Base-by-base conservation (phyloP, 1,284 basidiomycete genomes). In the Hymenochaete sp. region DNA sequence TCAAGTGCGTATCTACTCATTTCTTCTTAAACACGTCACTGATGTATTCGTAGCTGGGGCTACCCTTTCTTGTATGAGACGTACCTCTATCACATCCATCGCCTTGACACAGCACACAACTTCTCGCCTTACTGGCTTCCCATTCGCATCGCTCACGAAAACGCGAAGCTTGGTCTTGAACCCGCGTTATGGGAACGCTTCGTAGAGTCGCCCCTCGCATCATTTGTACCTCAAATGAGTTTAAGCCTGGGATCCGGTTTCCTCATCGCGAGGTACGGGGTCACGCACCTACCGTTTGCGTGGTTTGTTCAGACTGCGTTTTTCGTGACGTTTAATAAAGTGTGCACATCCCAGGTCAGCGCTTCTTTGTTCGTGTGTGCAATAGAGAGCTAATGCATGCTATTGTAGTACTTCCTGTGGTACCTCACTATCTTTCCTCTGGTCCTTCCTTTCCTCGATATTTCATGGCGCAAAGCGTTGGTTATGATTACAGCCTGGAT, bases 111-210 rank as follows among this genome's bases (percentile, higher is more conserved):
- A 59, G 81, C 93, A 44, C 96, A 98, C 67, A 99, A 99, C 63
- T 98, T 99, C 64, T 92, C 91, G 11, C 88, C 93, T 0, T 97
- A 98, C 67, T 98, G 96, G 64, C 92, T 98, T 61, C 78, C 86
- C 35, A 93, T 86, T 28, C 98, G 98, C 62, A 77, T 98, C 38
- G 77, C 73, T n/a, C 32, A n/a, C 5, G 53, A 52, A 8, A 46
- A 59, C 52, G 42, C 62, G 5, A 22, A 49, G 14, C 18, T 32
- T 5, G 26, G 24, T 32, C 48, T 44, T 13, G 26, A 38, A 3
- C 38, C 25, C n/a, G 66, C 78, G 2, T 38, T 75, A 4, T 67
- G 67, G 67, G 66, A 60, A 29, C 57, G 57, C 16, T 45, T 79
- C 8, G 60, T 79, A 9, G 66, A 73, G 8, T 85, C 82, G 0